These are phyloP conservation scores for Boletus rubroflammeus DNA, from an alignment of 768 basidiomycete species.

Conservation along the genomic window DNA sequence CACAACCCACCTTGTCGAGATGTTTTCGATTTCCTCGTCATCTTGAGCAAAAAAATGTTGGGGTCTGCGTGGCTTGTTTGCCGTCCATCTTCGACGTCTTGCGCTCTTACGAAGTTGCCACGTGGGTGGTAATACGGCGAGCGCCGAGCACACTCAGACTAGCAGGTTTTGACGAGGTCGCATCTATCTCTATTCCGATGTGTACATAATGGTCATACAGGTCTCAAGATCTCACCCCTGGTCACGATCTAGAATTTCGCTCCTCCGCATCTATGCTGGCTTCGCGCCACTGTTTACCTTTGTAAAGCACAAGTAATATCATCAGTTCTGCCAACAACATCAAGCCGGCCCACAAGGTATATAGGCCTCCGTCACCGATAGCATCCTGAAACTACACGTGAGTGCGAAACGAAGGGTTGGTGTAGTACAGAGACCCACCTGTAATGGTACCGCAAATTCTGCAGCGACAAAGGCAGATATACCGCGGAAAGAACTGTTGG, in stretches of 20 bases:
- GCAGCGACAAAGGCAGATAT: slow-evolving; percentile 61
- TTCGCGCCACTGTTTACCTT: slow-evolving; percentile 61
- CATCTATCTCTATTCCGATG: background rate
- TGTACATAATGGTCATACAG: background rate
- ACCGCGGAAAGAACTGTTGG: slow-evolving; percentile 76
- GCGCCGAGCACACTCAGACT: too few species aligned
- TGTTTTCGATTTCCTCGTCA: background rate
- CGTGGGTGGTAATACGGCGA: too few species aligned
- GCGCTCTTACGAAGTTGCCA: too few species aligned
- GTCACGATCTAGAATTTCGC: slow-evolving; percentile 3
- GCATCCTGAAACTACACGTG: slow-evolving; percentile 41
- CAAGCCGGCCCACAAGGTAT: slow-evolving; percentile 63
- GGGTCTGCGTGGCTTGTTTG: background rate
- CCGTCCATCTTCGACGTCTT: background rate
- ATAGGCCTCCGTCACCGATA: slow-evolving; percentile 79
- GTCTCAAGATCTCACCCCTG: background rate
- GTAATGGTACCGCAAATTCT: slow-evolving; percentile 75
- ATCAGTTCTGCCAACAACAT: slow-evolving; percentile 51
- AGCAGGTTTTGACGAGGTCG: background rate
- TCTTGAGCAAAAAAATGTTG: background rate
- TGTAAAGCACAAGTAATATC: slow-evolving; percentile 57
- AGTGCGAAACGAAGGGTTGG: background rate
- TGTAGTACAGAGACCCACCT: slow-evolving; percentile 26
- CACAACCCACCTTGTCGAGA: background rate
- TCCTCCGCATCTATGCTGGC: slow-evolving; percentile 44